Conservation (phyloP, 2,329 filamentous ascomycete species). For the Penicillium sp. region DNA sequence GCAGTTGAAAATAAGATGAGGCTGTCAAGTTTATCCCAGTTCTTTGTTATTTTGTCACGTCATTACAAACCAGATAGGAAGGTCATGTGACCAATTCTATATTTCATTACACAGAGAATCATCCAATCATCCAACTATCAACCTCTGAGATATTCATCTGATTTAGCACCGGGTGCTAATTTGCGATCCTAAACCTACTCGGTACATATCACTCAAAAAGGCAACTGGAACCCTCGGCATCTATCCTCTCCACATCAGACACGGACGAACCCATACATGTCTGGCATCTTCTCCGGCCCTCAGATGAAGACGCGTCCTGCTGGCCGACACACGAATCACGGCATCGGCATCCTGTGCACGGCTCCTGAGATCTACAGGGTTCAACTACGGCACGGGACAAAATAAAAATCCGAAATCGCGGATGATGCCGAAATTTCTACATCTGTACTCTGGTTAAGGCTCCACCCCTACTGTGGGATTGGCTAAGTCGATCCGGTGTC, state of each 20-base stretch:
- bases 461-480: slow-evolving; percentile 11
- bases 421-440: slow-evolving; percentile 7
- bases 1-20: too few relatives aligned
- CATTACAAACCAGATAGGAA: background rate
- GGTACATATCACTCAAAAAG: slow-evolving; percentile 10
- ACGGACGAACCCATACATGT: slow-evolving; percentile 14
- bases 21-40: background rate
- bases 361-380: slow-evolving; percentile 23
- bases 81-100: background rate
- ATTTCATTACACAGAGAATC: too few relatives aligned
- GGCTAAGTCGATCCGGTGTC: slow-evolving; percentile 15
- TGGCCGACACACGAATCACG: slow-evolving; percentile 14
- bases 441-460: background rate
- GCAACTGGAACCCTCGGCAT: slow-evolving; percentile 14
- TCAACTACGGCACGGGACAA: slow-evolving; percentile 15
- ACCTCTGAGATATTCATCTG: too few relatives aligned
- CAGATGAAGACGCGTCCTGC: slow-evolving; percentile 3
- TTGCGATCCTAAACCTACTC: background rate
- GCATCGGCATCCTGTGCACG: slow-evolving; percentile 16
- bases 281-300: slow-evolving; percentile 6
- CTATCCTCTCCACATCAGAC: slow-evolving; percentile 3
- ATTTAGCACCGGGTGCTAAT: background rate
- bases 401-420: slow-evolving; percentile 13
- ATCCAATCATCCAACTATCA: too few relatives aligned
- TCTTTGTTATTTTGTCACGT: background rate